Evolutionary conservation across 108 stramenopile genomes (phyloP).

Genomic region (Conticribra weissflogii): DNA sequence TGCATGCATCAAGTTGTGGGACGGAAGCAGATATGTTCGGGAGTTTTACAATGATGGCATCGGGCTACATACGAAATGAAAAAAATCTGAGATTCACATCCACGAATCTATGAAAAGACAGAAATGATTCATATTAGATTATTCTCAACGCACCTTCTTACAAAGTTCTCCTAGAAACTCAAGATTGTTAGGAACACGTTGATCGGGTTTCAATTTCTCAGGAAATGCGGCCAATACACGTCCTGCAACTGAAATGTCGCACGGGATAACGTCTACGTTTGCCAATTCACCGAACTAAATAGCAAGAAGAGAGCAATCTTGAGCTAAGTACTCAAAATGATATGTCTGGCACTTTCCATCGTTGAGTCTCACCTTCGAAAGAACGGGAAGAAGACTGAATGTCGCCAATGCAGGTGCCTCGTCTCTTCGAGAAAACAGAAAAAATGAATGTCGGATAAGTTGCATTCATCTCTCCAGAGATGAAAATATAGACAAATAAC

Average conservation of each 20-base stretch:
- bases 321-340: not conserved
- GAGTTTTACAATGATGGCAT: conserved; percentile 83
- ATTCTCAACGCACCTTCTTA: conserved; percentile 46
- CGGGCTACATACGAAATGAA: conserved; percentile 37
- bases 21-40: conserved; percentile 85
- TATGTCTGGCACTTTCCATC: not conserved
- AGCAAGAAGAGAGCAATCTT: not conserved
- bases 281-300: conserved; percentile 67
- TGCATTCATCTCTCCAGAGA: no score
- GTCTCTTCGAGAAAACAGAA: conserved; percentile 38
- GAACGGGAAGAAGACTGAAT: conserved; percentile 84
- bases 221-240: conserved; percentile 89
- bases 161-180: conserved; percentile 81
- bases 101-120: not conserved
- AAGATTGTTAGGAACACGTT: conserved; percentile 89
- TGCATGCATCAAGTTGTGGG: conserved; percentile 89
- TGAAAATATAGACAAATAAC: no score
- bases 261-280: conserved; percentile 79
- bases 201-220: conserved; percentile 69
- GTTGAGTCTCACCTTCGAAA: conserved; percentile 61
- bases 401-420: conserved; percentile 95
- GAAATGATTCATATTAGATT: not conserved
- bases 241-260: conserved; percentile 86
- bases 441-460: not conserved
- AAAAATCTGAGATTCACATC: not conserved